These are phyloP conservation scores for Cystobasidium slooffiae DNA, from an alignment of 1,284 basidiomycete species.

Conservation along the genomic window DNA sequence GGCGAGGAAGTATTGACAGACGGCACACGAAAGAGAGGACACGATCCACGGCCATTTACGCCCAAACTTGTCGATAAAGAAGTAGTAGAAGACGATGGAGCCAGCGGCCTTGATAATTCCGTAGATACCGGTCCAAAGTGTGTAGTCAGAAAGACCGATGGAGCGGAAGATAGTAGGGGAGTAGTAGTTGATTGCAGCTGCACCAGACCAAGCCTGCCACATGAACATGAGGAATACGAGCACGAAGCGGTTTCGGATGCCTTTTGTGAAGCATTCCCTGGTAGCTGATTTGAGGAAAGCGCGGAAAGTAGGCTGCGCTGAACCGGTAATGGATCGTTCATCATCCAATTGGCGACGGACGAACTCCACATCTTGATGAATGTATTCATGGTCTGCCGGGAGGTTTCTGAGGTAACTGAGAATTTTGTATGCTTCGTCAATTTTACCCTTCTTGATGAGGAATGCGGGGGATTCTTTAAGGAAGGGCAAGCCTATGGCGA, in stretches of 20 bases:
- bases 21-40: constrained; percentile 17
- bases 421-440: constrained; percentile 50
- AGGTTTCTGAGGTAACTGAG: constrained; percentile 51
- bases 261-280: constrained; percentile 11
- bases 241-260: constrained; percentile 29
- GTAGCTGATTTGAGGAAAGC: constrained; percentile 6
- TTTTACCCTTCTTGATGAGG: constrained; percentile 49
- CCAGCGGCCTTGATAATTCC: constrained; percentile 59
- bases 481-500: constrained; percentile 46
- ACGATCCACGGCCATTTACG: constrained; percentile 39
- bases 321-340: neutral
- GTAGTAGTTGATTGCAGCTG: constrained; percentile 59
- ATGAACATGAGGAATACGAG: constrained; percentile 44
- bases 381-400: constrained; percentile 50
- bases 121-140: constrained; percentile 53
- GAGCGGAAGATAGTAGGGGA: constrained; percentile 65
- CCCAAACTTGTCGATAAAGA: constrained; percentile 55
- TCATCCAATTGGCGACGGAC: constrained; percentile 18
- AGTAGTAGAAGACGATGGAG: constrained; percentile 55
- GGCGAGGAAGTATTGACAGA: constrained; percentile 50
- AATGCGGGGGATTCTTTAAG: constrained; percentile 55
- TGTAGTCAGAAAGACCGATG: constrained; percentile 63
- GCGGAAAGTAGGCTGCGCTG: neutral
- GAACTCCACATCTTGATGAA: constrained; percentile 44
- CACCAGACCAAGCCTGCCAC: constrained; percentile 46